Percentiles rank a stretch among this genome's conserved stretches.
Evolutionary conservation across 2,329 filamentous ascomycete species (phyloP).

Genomic region (Emergomyces africanus): DNA sequence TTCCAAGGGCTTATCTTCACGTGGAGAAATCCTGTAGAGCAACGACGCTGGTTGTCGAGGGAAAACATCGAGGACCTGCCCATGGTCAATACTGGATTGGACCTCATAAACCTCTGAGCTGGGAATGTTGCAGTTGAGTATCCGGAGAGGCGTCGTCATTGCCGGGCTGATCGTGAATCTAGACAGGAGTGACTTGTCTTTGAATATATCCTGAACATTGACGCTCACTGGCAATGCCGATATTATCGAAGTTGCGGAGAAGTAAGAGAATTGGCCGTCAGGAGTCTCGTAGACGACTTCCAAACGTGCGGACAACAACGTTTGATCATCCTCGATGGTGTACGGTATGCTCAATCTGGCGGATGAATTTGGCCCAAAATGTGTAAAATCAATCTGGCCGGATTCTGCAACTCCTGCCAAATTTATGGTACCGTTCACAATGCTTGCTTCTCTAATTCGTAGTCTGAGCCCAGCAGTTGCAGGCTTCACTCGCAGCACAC

Average conservation of each 20-base stretch:
- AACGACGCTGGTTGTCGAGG: constrained; percentile 69
- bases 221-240: constrained; percentile 77
- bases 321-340: constrained; percentile 64
- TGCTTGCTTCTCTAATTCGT: constrained; percentile 38
- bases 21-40: constrained; percentile 57
- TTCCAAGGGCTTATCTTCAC: constrained; percentile 9
- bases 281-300: constrained; percentile 63
- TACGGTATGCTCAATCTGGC: constrained; percentile 56
- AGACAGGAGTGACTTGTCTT: constrained; percentile 67
- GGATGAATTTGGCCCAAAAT: constrained; percentile 19
- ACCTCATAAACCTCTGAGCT: constrained; percentile 53
- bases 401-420: constrained; percentile 31
- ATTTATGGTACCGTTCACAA: constrained; percentile 29
- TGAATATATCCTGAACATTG: constrained; percentile 94
- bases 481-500: constrained; percentile 42
- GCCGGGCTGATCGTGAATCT: constrained; percentile 84
- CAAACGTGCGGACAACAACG: constrained; percentile 58
- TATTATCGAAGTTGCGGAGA: constrained; percentile 49
- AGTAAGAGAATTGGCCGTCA: constrained; percentile 51
- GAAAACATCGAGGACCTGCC: constrained; percentile 50
- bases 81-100: constrained; percentile 35
- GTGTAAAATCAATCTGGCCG: constrained; percentile 34
- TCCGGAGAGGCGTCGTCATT: constrained; percentile 57
- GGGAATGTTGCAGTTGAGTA: constrained; percentile 58
- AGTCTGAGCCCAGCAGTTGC: constrained; percentile 49